Evolutionary conservation across 345 rosid genomes (phyloP), one percentile per base, ranked within the genome.

Genomic region (Gossypium anomalum): DNA sequence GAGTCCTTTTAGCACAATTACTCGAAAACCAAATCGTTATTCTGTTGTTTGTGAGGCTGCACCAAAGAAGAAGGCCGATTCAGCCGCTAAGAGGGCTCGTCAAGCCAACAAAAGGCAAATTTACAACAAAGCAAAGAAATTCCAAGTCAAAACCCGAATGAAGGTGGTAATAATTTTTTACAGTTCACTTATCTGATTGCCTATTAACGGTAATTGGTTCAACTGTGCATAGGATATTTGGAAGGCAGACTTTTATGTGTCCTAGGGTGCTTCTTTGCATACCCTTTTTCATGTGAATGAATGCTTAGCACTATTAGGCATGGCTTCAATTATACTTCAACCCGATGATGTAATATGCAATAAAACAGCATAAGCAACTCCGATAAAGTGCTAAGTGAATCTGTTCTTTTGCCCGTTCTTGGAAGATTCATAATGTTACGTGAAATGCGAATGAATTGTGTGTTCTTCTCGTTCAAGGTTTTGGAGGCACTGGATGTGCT

Each of bases 61-160:
- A 76, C 86, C 98, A 1, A 84, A 52, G 63, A 89, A 81, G 81
- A 91, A 85, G 77, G 86, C 93, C 22, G 98, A 92, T 82, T 92
- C 99, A 12, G 99, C 98, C 61, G 93, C 78, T 3, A 92, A 95
- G 86, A 88, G 99, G 83, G 90, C 87, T 74, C 89, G 94, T 52
- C 99, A 89, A 76, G 83, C 90, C 16, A 96, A 92, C 85, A 92
- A 95, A 80, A 80, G 96, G 74, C 88, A 97, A 20, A n/a, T 95
- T 76, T 91, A 89, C 76, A 78, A 92, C 86, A 92, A 89, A 81
- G 81, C 99, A 19, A 87, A 78, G 80, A 95, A 92, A 85, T 92
- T 98, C 55, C 98, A 95, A 83, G 47, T 90, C 75, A 86, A 65
- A 70, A 92, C 98, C 41, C 41, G 64, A 17, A 59, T 25, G 38